phyloP scores from a whole-genome alignment of 106 monocot genomes.

The Dendrobium officinale region DNA sequence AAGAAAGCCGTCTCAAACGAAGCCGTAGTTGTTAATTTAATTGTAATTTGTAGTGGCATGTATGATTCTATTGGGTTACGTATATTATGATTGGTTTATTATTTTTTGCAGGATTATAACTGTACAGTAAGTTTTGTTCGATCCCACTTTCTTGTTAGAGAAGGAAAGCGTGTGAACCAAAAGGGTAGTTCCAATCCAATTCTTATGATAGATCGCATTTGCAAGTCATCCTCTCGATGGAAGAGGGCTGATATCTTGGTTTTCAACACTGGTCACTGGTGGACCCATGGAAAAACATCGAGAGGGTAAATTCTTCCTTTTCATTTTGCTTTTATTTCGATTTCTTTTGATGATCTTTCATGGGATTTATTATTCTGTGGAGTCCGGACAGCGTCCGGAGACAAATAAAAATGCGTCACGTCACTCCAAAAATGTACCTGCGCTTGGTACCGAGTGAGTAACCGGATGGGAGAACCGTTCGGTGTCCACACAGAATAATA shows the following conservation, averaged over 20 bases:
- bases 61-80: neutral
- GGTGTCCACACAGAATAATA: no score
- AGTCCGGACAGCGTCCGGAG: no score
- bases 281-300: conserved; percentile 91
- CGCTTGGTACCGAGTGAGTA: no score
- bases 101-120: conserved; percentile 61
- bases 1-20: neutral
- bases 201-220: conserved; percentile 77
- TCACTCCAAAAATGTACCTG: no score
- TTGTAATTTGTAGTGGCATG: neutral
- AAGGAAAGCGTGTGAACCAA: conserved; percentile 52
- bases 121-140: conserved; percentile 81
- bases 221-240: conserved; percentile 76
- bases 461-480: no score
- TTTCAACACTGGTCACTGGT: conserved; percentile 98
- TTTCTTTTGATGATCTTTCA: neutral
- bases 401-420: no score
- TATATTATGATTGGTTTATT: neutral
- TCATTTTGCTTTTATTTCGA: neutral
- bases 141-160: conserved; percentile 87
- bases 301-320: conserved; percentile 51
- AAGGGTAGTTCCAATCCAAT: conserved; percentile 58
- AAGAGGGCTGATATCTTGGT: conserved; percentile 74
- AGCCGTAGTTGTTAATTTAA: neutral
- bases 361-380: no score